A percentile compares a stretch with the other conserved stretches of the same genome.
Evolutionary conservation across 2,329 filamentous ascomycete genomes (phyloP).

Genomic region (Fusarium sp.): DNA sequence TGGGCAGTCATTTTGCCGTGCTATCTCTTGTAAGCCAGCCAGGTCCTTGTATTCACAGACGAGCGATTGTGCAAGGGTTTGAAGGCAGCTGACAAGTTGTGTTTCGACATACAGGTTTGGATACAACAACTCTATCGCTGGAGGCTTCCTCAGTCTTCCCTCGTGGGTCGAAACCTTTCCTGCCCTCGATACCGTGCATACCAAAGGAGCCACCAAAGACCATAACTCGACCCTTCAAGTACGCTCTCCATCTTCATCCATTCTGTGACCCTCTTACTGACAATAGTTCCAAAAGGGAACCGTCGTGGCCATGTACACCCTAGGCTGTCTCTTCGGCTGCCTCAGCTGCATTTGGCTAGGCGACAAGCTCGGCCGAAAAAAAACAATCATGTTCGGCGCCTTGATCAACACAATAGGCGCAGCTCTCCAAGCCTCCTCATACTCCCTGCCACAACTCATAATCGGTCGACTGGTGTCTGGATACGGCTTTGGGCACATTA

Average conservation of each 20-base stretch:
- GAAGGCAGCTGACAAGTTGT: background rate
- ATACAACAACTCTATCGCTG: background rate
- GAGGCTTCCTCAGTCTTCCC: background rate
- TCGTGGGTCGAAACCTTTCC: constrained; percentile 3
- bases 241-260: rapidly evolving
- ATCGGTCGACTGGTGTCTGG: background rate
- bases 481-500: background rate
- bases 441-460: background rate
- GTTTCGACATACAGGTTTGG: rapidly evolving
- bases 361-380: background rate
- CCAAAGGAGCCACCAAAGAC: background rate
- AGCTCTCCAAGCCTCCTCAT: background rate
- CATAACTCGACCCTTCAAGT: background rate
- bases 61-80: background rate
- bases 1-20: background rate
- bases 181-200: background rate
- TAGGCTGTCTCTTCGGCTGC: background rate
- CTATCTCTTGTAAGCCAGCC: background rate
- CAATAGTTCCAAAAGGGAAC: rapidly evolving
- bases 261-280: rapidly evolving
- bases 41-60: rapidly evolving
- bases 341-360: constrained; percentile 3
- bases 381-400: background rate
- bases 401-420: background rate
- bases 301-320: background rate